These are phyloP conservation scores for Dichotomopilus funicola DNA, from an alignment of 2,329 filamentous ascomycete species.

Conservation along the genomic window DNA sequence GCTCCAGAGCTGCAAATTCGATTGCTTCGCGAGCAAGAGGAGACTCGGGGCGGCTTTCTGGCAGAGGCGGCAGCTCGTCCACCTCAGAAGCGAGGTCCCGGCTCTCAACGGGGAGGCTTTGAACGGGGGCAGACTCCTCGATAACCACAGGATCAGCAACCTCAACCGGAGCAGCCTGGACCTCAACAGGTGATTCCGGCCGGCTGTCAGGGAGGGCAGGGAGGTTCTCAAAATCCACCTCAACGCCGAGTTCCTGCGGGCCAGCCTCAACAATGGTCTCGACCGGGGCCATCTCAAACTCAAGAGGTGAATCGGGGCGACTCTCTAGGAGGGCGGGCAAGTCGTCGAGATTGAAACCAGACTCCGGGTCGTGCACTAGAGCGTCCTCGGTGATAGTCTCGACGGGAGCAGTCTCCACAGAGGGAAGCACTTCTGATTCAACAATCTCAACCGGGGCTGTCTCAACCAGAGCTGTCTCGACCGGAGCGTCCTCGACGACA, in stretches of 20 bases:
- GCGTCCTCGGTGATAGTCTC: no score
- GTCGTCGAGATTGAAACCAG: no score
- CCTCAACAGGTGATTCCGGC: not conserved
- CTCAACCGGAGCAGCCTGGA: not conserved
- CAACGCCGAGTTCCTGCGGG: not conserved
- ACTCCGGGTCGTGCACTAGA: no score
- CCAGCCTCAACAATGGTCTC: no score
- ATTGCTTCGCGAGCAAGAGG: not conserved
- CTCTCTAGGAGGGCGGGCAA: no score
- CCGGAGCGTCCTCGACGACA: not conserved
- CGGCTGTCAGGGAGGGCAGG: not conserved
- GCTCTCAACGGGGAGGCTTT: not conserved
- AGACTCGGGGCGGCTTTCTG: constrained; percentile 2
- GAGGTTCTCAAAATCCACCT: not conserved
- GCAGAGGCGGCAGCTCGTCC: constrained; percentile 3
- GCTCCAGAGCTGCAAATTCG: not conserved
- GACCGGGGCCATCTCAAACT: no score
- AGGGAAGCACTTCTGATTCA: no score
- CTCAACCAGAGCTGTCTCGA: no score
- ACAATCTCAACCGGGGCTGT: no score
- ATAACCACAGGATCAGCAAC: not conserved
- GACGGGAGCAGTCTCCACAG: no score
- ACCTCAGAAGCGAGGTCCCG: not conserved
- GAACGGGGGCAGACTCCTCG: not conserved
- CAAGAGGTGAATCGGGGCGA: no score